Percentiles rank a stretch among this genome's conserved stretches.
These are phyloP conservation scores for Aspergillus fructus DNA, from an alignment of 2,329 filamentous ascomycete species.

Conservation along the genomic window DNA sequence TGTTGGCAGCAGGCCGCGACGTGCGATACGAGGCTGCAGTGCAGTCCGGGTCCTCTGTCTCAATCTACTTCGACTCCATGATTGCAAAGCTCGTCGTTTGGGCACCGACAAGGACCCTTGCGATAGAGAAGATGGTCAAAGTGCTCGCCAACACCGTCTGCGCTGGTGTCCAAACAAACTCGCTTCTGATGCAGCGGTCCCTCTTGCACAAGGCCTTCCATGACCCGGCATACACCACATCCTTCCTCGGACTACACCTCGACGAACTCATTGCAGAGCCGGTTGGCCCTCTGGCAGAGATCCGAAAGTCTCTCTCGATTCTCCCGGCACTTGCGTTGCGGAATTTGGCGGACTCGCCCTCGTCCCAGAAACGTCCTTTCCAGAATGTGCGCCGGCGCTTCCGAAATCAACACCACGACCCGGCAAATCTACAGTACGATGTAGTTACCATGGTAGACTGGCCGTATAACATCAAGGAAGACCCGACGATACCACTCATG, in stretches of 20 bases:
- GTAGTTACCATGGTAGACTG: constrained; percentile 20
- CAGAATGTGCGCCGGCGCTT: constrained; percentile 27
- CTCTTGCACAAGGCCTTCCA: constrained; percentile 24
- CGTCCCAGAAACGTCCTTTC: constrained; percentile 18
- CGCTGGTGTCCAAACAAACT: constrained; percentile 1
- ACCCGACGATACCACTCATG: constrained; percentile 3
- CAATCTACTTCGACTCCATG: constrained; percentile 1
- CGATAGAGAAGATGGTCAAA: background rate
- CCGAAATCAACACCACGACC: constrained; percentile 36
- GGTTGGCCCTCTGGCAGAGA: background rate
- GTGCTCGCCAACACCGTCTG: background rate
- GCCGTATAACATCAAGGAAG: background rate
- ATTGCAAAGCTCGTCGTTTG: constrained; percentile 7
- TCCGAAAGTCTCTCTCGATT: background rate
- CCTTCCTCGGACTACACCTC: constrained; percentile 28
- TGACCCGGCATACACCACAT: constrained; percentile 50
- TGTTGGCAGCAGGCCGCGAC: constrained; percentile 13
- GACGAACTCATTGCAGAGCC: constrained; percentile 23
- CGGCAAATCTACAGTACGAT: constrained; percentile 31
- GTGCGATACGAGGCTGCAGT: background rate
- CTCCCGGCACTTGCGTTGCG: background rate
- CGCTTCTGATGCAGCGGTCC: constrained; percentile 30
- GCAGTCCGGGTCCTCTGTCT: background rate
- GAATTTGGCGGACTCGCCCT: background rate
- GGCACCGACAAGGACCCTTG: background rate